Base-by-base conservation (phyloP, 1,284 basidiomycete species). In the Chalciporus sp. region DNA sequence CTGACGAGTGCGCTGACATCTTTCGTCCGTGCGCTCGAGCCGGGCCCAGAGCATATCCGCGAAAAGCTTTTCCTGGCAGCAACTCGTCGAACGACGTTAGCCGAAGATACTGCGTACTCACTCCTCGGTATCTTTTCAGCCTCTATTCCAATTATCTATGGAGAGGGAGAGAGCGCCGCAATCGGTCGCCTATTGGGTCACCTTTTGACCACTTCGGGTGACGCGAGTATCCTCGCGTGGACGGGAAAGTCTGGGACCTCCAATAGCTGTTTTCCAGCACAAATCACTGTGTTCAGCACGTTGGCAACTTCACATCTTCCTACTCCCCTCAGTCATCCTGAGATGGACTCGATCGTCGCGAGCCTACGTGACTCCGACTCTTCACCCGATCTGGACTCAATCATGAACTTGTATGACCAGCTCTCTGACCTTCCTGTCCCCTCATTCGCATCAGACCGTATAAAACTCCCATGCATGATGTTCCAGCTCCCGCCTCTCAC, bases 261-360 rank as follows among this genome's bases (percentile, higher is more conserved):
- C 19, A 60, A 59, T 1, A 60, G 53, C 12, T 60, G 58, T 11
- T 33, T 60, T 6, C 58, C 58, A 1, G 3, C 47, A 1, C 7
- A 29, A 0, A 47, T 60, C 11, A 11, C 10, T 1, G 53, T 45
- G 0, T 59, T 60, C 26, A 16, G 5, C 6, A 1, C 35, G 1
- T 7, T 14, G 7, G 27, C 31, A 1, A 46, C 19, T 2, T 16
- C 31, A 8, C 46, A 58, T 23, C n/a, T 58, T 7, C 58, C 50
- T 4, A 11, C 8, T 0, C 2, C 31, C 17, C 39, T n/a, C 0
- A 10, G 37, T 4, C 12, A 9, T 2, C 8, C 23, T 3, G n/a
- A 49, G 9, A 28, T 49, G n/a, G 55, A 49, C 0, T 7, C 7
- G 10, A 26, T 20, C 8, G 2, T 17, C 3, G 4, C 19, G 1